phyloP scores from a whole-genome alignment of 257 asterid genomes.

The Avicennia marina region DNA sequence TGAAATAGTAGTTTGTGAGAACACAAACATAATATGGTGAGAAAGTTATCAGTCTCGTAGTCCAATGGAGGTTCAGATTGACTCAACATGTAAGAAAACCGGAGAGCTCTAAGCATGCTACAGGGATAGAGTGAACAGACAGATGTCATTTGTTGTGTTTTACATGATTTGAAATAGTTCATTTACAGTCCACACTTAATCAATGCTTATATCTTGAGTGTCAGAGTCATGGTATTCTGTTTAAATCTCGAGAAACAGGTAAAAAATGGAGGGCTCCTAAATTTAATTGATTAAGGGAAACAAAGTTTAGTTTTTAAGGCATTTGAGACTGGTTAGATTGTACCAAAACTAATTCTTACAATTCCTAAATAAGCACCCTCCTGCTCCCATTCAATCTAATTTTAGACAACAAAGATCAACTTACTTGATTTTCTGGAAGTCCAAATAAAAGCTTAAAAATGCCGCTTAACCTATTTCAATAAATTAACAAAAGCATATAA shows the following conservation, averaged over 20 bases:
- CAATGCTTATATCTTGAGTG: too few species aligned
- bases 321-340: background rate
- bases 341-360: background rate
- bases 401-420: too few species aligned
- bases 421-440: too few species aligned
- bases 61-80: background rate
- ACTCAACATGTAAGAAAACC: background rate
- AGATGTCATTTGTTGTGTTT: background rate
- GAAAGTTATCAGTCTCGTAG: slow-evolving; percentile 4
- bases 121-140: background rate
- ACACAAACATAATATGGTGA: background rate
- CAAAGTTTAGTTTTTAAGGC: background rate
- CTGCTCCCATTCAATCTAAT: too few species aligned
- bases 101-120: background rate
- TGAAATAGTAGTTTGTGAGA: slow-evolving; percentile 3
- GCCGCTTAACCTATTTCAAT: too few species aligned
- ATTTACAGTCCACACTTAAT: too few species aligned
- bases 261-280: too few species aligned
- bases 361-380: background rate
- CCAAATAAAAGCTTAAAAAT: too few species aligned
- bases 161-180: slow-evolving; percentile 14
- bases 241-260: too few species aligned
- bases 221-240: too few species aligned
- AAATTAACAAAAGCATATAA: too few species aligned
- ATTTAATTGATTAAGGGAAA: background rate